Base-by-base conservation (phyloP, 257 asterid genomes). In the Perilla frutescens region DNA sequence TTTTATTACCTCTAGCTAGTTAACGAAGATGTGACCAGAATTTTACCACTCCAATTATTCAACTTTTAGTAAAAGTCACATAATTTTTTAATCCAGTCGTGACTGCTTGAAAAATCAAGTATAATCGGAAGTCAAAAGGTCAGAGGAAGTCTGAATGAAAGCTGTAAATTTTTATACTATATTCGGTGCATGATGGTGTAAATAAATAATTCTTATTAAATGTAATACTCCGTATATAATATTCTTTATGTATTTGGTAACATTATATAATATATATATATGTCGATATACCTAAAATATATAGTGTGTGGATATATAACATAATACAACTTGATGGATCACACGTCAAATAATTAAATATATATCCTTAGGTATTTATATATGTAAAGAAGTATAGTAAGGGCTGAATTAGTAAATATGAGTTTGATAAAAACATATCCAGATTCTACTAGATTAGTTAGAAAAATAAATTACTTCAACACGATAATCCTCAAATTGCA, bases 61-160 rank as follows among this genome's bases (percentile, higher is more conserved):
- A 34, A 34, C 69, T 49, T 44, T 34, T 2, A 34, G 0, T 37
- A 11, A 71, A 58, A 48, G 50, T 71, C 61, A 11, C 61, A n/a
- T 10, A 48, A 13, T 13, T 12, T 59, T 1, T 8, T 26, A 11
- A 26, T 0, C n/a, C 31, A 3, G 12, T 14, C 51, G 48, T 61
- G 43, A 15, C 31, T 43, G 48, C 12, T 13, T 41, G 47, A 43
- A 57, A 53, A 41, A 29, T 44, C 54, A 12, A 29, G 26, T 11
- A 48, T 60, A 57, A 48, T 60, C 5, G 12, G 32, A 47, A 32
- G 70, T 49, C 53, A 53, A 53, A 62, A 26, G 55, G 13, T 40
- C 45, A 20, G 13, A 34, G 20, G 43, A 32, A 13, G 65, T 39
- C 1, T 73, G 39, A 31, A 53, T 54, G 49, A 41, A 50, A 51